These are phyloP conservation scores for Oxyria digyna DNA, from an alignment of 148 eudicot genomes.

Conservation along the genomic window DNA sequence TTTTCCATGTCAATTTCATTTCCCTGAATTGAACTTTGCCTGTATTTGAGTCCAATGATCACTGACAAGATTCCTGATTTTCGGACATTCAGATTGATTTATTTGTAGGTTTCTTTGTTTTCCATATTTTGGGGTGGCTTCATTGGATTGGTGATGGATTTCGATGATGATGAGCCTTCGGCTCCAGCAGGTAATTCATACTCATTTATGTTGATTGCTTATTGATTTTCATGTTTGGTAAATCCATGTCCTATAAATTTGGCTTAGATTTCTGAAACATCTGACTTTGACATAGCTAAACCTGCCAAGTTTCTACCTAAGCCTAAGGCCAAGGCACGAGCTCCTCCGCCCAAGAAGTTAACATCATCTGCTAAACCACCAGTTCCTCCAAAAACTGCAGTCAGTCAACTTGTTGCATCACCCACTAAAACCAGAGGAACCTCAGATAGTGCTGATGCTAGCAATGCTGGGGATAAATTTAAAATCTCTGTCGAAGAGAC, in stretches of 20 bases:
- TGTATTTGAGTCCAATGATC: background rate
- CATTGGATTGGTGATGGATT: slow-evolving; percentile 1
- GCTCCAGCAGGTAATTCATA: background rate
- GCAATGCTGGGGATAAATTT: background rate
- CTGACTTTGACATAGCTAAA: slow-evolving; percentile 18
- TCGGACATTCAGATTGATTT: background rate
- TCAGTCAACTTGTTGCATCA: slow-evolving; percentile 13
- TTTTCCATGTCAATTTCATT: background rate
- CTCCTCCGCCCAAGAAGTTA: slow-evolving; percentile 24
- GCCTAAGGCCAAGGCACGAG: slow-evolving; percentile 19
- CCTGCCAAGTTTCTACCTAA: slow-evolving; percentile 55
- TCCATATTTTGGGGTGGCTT: background rate
- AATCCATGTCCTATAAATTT: background rate
- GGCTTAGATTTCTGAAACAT: background rate
- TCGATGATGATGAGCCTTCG: background rate
- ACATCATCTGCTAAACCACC: slow-evolving; percentile 1
- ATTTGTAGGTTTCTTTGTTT: background rate
- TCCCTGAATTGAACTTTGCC: background rate
- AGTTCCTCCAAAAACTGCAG: background rate
- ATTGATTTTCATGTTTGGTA: background rate
- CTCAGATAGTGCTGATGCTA: slow-evolving; percentile 9
- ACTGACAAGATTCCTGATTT: background rate
- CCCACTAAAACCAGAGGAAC: slow-evolving; percentile 8
- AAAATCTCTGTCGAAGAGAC: background rate
- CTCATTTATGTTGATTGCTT: background rate